phyloP scores from a whole-genome alignment of 345 rosid genomes.

The Moricandia arvensis region DNA sequence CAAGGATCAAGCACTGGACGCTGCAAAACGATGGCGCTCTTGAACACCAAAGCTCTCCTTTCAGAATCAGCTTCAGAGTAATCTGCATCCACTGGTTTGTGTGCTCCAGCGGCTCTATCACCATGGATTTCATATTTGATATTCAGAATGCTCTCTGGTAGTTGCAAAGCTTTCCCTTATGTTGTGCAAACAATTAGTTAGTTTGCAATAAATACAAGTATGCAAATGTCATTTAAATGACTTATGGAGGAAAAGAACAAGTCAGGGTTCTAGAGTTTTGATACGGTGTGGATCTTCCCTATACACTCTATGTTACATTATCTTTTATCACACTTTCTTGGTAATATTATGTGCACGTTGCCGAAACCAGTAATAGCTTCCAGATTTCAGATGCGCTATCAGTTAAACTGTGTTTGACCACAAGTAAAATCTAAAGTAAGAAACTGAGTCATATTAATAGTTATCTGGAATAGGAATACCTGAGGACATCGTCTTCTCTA shows the following conservation, averaged over 20 bases:
- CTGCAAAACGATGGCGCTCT: slow-evolving; percentile 71
- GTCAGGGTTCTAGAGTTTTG: slow-evolving; percentile 4
- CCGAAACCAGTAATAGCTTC: slow-evolving; percentile 10
- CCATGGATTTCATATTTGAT: slow-evolving; percentile 77
- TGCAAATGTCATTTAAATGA: background rate
- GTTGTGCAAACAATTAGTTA: slow-evolving; percentile 32
- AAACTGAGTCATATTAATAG: slow-evolving; percentile 1
- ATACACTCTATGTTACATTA: background rate
- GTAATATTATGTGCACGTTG: background rate
- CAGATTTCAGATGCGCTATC: slow-evolving; percentile 6
- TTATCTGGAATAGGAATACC: slow-evolving; percentile 43
- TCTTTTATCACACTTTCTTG: background rate
- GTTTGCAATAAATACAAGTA: slow-evolving; percentile 6
- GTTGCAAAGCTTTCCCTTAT: slow-evolving; percentile 46
- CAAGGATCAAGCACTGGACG: slow-evolving; percentile 93
- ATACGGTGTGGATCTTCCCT: slow-evolving; percentile 2
- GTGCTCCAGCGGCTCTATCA: slow-evolving; percentile 78
- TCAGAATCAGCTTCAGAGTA: slow-evolving; percentile 40
- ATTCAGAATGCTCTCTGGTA: slow-evolving; percentile 69
- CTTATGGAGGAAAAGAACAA: background rate
- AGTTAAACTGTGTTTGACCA: slow-evolving; percentile 3
- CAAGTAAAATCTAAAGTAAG: slow-evolving; percentile 1
- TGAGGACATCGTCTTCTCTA: slow-evolving; percentile 48
- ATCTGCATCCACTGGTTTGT: slow-evolving; percentile 58
- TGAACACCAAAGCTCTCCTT: slow-evolving; percentile 66